Percentiles rank a stretch among this genome's conserved stretches.
These are phyloP conservation scores for Pythium monospermum DNA, from an alignment of 352 stramenopile genomes.

Conservation along the genomic window DNA sequence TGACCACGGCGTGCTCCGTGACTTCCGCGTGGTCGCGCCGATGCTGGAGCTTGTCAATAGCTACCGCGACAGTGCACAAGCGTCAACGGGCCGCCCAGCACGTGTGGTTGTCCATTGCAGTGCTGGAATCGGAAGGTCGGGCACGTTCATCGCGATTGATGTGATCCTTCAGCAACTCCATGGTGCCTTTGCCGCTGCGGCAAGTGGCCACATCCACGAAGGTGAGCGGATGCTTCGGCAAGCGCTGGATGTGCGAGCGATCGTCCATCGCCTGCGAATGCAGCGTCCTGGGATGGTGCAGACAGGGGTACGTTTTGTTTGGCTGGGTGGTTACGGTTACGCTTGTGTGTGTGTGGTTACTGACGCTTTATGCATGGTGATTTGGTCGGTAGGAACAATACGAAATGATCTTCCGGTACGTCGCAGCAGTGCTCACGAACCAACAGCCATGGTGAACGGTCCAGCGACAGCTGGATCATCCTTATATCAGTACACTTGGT, in stretches of 20 bases:
- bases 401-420: slow-evolving; percentile 82
- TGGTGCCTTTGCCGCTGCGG: slow-evolving; percentile 17
- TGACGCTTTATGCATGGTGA: background rate
- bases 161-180: slow-evolving; percentile 59
- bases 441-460: slow-evolving; percentile 45
- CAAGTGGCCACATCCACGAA: background rate
- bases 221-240: slow-evolving; percentile 27
- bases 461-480: background rate
- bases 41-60: slow-evolving; percentile 69
- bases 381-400: slow-evolving; percentile 61
- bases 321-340: too few relatives aligned
- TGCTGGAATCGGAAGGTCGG: slow-evolving; percentile 70
- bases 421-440: slow-evolving; percentile 54
- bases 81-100: slow-evolving; percentile 17
- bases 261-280: slow-evolving; percentile 59
- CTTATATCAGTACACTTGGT: too few relatives aligned
- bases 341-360: background rate
- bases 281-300: slow-evolving; percentile 82
- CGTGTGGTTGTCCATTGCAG: slow-evolving; percentile 75
- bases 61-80: slow-evolving; percentile 28
- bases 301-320: slow-evolving; percentile 47
- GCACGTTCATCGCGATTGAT: slow-evolving; percentile 84
- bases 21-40: slow-evolving; percentile 66
- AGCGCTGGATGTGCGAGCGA: slow-evolving; percentile 46
- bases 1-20: slow-evolving; percentile 66